Evolutionary conservation across 805 yeast species (phyloP).

Genomic region (Zygosaccharomyces bisporus): DNA sequence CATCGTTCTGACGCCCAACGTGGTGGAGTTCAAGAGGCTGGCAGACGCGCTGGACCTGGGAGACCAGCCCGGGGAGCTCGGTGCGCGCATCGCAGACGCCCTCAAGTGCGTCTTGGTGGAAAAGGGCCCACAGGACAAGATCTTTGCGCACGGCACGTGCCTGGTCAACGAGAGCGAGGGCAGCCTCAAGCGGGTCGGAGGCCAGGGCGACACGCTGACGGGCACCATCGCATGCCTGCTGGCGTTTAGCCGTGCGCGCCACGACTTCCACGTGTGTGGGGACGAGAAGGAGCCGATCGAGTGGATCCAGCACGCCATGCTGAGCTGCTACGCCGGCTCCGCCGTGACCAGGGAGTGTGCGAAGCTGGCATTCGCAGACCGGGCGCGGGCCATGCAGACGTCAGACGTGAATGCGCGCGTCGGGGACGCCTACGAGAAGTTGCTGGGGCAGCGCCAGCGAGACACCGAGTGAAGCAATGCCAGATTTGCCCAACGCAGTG

Average conservation of each 20-base stretch:
- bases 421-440: slow-evolving; percentile 54
- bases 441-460: slow-evolving; percentile 31
- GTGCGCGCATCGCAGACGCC: slow-evolving; percentile 24
- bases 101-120: slow-evolving; percentile 42
- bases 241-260: slow-evolving; percentile 72
- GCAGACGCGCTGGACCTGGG: slow-evolving; percentile 41
- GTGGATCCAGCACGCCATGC: slow-evolving; percentile 36
- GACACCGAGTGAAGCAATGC: neutral
- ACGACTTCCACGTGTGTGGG: slow-evolving; percentile 51
- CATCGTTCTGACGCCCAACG: slow-evolving; percentile 84
- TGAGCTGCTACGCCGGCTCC: slow-evolving; percentile 72
- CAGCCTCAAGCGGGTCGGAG: slow-evolving; percentile 80
- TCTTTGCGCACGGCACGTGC: slow-evolving; percentile 35
- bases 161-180: slow-evolving; percentile 53
- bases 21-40: slow-evolving; percentile 74
- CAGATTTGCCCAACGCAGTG: no score
- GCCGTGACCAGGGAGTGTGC: slow-evolving; percentile 64
- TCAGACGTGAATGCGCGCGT: slow-evolving; percentile 70
- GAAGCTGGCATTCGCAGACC: slow-evolving; percentile 54
- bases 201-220: slow-evolving; percentile 92
- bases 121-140: slow-evolving; percentile 68
- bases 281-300: slow-evolving; percentile 32
- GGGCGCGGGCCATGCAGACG: slow-evolving; percentile 81
- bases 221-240: slow-evolving; percentile 81
- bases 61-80: slow-evolving; percentile 27